Evolutionary conservation across 768 basidiomycete genomes (phyloP).

Genomic region (Boletus patriciae): DNA sequence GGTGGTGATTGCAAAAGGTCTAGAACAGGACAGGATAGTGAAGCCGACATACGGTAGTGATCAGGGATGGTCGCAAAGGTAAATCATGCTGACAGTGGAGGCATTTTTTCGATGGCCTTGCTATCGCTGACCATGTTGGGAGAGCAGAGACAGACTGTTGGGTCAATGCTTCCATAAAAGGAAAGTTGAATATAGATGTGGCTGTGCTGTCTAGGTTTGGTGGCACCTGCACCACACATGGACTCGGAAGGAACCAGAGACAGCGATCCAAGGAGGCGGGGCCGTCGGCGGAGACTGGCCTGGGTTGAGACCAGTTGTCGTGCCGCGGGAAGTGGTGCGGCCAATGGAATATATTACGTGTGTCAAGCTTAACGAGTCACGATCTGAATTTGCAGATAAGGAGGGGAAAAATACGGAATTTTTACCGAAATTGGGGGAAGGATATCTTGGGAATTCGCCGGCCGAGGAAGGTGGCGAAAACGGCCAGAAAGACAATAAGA

Average conservation of each 20-base stretch:
- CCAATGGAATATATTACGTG: slow-evolving; percentile 33
- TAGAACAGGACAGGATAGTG: background rate
- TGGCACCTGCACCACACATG: background rate
- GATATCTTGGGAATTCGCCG: slow-evolving; percentile 38
- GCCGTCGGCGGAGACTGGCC: slow-evolving; percentile 34
- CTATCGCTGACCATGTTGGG: slow-evolving; percentile 6
- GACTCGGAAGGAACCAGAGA: slow-evolving; percentile 19
- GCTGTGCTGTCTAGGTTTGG: background rate
- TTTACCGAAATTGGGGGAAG: slow-evolving; percentile 28
- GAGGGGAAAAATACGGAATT: slow-evolving; percentile 35
- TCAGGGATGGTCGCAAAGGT: slow-evolving; percentile 17
- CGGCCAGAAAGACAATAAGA: slow-evolving; percentile 48
- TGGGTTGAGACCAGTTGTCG: slow-evolving; percentile 1
- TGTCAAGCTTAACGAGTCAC: slow-evolving; percentile 33
- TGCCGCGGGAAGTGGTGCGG: slow-evolving; percentile 34
- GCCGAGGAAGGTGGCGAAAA: slow-evolving; percentile 29
- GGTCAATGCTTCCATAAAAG: slow-evolving; percentile 25
- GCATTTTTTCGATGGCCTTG: background rate
- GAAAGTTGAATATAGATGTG: slow-evolving; percentile 28
- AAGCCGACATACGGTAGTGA: background rate
- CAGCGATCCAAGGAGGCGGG: slow-evolving; percentile 21
- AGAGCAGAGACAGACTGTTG: slow-evolving; percentile 16
- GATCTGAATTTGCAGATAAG: slow-evolving; percentile 34
- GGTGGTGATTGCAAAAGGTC: background rate
- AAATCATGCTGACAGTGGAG: slow-evolving; percentile 17